Conservation (phyloP, 805 yeast species). For the Cyberlindnera japonica region DNA sequence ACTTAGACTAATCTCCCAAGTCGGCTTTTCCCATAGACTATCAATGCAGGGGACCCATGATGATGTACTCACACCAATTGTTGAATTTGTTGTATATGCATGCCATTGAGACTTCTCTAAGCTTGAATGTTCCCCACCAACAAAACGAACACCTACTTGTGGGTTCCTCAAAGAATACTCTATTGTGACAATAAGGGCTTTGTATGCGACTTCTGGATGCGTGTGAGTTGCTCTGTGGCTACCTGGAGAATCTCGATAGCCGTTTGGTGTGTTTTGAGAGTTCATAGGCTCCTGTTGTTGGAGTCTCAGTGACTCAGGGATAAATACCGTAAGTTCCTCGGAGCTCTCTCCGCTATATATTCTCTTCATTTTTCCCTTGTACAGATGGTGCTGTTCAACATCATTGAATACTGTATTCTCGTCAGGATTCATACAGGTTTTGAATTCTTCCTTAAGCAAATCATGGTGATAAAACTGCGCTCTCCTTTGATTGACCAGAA, state of each 20-base stretch:
- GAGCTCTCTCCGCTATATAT: slow-evolving; percentile 51
- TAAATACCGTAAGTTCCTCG: slow-evolving; percentile 58
- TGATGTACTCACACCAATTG: slow-evolving; percentile 75
- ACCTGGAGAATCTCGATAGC: slow-evolving; percentile 36
- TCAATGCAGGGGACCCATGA: slow-evolving; percentile 99
- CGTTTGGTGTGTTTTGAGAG: slow-evolving; percentile 34
- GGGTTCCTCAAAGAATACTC: slow-evolving; percentile 65
- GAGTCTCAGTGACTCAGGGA: slow-evolving; percentile 66
- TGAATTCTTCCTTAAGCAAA: slow-evolving; percentile 36
- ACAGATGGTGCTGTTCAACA: slow-evolving; percentile 55
- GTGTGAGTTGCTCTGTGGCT: slow-evolving; percentile 25
- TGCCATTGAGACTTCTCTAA: slow-evolving; percentile 57
- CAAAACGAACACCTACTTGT: slow-evolving; percentile 71
- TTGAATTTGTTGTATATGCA: slow-evolving; percentile 80
- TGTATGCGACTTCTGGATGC: slow-evolving; percentile 47
- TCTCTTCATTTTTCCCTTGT: slow-evolving; percentile 49
- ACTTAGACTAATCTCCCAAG: slow-evolving; percentile 89
- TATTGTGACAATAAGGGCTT: slow-evolving; percentile 70
- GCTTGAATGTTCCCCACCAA: slow-evolving; percentile 51
- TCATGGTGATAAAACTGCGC: slow-evolving; percentile 58
- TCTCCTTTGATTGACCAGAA: slow-evolving; percentile 59
- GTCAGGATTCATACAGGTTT: slow-evolving; percentile 29
- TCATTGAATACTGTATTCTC: slow-evolving; percentile 10
- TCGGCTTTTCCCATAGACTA: slow-evolving; percentile 77
- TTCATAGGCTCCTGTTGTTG: slow-evolving; percentile 49